Evolutionary conservation across 139 green algal species (phyloP).

Genomic region (Gonium pectorale): DNA sequence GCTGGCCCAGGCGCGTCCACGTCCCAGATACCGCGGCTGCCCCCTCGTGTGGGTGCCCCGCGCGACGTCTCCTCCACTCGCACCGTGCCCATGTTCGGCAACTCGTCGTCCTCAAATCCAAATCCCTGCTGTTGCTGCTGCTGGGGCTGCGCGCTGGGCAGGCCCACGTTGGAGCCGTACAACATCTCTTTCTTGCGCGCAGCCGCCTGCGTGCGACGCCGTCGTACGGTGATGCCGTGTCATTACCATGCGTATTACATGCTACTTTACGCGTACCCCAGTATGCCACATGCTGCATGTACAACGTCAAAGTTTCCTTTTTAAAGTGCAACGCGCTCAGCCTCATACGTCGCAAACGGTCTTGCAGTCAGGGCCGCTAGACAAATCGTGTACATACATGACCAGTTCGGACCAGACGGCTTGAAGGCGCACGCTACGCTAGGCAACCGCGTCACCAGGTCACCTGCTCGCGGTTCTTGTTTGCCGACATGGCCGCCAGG

Average conservation of each 20-base stretch:
- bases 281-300: too few species aligned
- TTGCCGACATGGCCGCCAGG: conserved; percentile 36
- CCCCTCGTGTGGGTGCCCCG: not conserved
- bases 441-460: too few species aligned
- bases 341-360: too few species aligned
- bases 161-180: conserved; percentile 41
- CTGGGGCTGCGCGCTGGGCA: conserved; percentile 39
- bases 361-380: too few species aligned
- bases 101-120: conserved; percentile 43
- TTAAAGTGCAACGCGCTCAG: too few species aligned
- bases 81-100: conserved; percentile 57
- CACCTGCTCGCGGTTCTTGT: conserved; percentile 32
- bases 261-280: too few species aligned
- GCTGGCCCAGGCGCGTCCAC: conserved; percentile 8
- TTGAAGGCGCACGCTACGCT: too few species aligned
- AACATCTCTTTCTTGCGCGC: conserved; percentile 44
- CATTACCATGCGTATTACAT: too few species aligned
- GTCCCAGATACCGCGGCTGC: conserved; percentile 38
- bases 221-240: too few species aligned
- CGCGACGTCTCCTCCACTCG: not conserved
- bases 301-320: too few species aligned
- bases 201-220: conserved; percentile 25
- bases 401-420: too few species aligned
- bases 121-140: not conserved
- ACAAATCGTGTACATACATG: too few species aligned